Evolutionary conservation across 176 grass and related monocot genomes (phyloP).

Genomic region (Musa beccarii): DNA sequence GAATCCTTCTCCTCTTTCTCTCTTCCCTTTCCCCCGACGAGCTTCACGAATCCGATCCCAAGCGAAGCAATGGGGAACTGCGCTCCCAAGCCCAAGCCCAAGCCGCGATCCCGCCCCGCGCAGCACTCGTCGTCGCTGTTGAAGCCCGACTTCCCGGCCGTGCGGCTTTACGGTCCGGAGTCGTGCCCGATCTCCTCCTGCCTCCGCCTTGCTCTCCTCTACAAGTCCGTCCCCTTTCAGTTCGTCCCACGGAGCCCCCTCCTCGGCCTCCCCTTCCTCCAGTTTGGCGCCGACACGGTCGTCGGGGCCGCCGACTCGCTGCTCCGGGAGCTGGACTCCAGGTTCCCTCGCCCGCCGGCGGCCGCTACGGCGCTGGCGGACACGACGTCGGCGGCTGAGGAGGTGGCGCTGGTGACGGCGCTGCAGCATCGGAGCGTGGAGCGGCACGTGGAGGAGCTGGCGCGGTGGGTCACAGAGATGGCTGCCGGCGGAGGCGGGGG

Average conservation of each 20-base stretch:
- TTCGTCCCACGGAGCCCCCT: slow-evolving; percentile 68
- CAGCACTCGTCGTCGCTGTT: too few relatives aligned
- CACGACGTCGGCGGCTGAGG: slow-evolving; percentile 20
- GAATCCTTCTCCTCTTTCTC: neutral
- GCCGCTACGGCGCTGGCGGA: slow-evolving; percentile 13
- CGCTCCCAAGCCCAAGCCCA: slow-evolving; percentile 7
- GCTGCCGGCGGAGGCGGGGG: slow-evolving; percentile 6
- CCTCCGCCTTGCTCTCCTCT: slow-evolving; percentile 73
- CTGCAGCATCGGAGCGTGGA: slow-evolving; percentile 84
- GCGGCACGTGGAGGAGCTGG: slow-evolving; percentile 70
- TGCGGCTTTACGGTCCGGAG: slow-evolving; percentile 76
- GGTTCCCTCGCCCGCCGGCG: slow-evolving; percentile 42
- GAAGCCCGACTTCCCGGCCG: neutral
- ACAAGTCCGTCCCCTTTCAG: slow-evolving; percentile 67
- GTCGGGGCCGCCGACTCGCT: slow-evolving; percentile 48
- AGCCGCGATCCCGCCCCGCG: neutral
- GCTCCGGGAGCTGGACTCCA: slow-evolving; percentile 53
- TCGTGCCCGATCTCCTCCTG: slow-evolving; percentile 60
- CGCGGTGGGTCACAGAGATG: slow-evolving; percentile 47
- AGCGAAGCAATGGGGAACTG: slow-evolving; percentile 21
- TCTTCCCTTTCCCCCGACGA: neutral
- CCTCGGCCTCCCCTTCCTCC: slow-evolving; percentile 63
- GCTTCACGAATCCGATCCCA: neutral
- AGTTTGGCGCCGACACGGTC: slow-evolving; percentile 56
- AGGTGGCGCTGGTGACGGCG: slow-evolving; percentile 53